Conservation (phyloP, 2,329 filamentous ascomycete species). For the Pseudocercospora vitis region DNA sequence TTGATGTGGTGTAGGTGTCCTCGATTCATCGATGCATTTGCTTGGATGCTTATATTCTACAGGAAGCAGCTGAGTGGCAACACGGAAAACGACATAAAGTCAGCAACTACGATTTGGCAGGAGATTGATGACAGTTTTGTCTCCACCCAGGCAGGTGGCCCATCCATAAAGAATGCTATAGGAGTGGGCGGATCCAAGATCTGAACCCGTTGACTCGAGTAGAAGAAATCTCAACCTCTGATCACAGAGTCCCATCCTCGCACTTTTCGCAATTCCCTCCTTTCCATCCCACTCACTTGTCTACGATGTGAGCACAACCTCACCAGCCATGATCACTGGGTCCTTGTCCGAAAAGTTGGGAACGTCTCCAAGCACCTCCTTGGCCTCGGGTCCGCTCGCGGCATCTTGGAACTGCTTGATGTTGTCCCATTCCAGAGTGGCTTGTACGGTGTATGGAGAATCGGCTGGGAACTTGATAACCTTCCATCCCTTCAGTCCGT, state of each 20-base stretch:
- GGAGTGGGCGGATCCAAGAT: background rate
- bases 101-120: constrained; percentile 30
- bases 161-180: background rate
- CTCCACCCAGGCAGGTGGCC: constrained; percentile 14
- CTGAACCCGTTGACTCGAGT: no score
- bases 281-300: background rate
- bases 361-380: constrained; percentile 37
- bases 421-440: constrained; percentile 36
- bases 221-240: no score
- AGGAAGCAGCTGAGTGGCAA: constrained; percentile 26
- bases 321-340: constrained; percentile 37
- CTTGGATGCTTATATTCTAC: background rate
- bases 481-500: constrained; percentile 38
- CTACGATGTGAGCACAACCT: constrained; percentile 25
- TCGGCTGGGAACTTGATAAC: constrained; percentile 36
- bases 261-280: background rate
- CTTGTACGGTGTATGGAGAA: constrained; percentile 37
- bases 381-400: constrained; percentile 22
- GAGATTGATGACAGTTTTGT: constrained; percentile 36
- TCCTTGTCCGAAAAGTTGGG: constrained; percentile 40
- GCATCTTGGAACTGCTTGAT: constrained; percentile 34
- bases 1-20: constrained; percentile 25
- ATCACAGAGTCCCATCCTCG: no score
- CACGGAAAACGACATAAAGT: constrained; percentile 20
- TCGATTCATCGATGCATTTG: background rate